These are phyloP conservation scores for Hemisphaericaspora subhashii DNA, from an alignment of 1,139 yeast genomes.

Conservation along the genomic window DNA sequence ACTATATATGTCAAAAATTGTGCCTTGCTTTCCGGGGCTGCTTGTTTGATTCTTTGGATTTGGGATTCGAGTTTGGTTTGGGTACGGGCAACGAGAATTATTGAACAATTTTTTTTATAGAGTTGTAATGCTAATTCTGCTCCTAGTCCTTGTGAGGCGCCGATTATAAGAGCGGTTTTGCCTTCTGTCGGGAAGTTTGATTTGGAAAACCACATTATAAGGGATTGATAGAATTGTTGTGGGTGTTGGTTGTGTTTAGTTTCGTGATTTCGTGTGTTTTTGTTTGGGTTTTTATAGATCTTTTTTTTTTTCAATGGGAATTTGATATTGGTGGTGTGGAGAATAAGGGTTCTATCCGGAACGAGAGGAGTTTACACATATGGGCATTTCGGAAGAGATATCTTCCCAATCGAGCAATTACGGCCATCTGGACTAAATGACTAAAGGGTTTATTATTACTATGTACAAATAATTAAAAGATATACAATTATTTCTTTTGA, in stretches of 20 bases:
- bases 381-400: too few species aligned
- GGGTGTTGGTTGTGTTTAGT: background rate
- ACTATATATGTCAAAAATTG: slow-evolving; percentile 47
- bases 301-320: too few species aligned
- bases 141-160: slow-evolving; percentile 96
- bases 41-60: slow-evolving; percentile 41
- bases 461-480: slow-evolving; percentile 9
- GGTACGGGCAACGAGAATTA: slow-evolving; percentile 76
- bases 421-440: too few species aligned
- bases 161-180: slow-evolving; percentile 76
- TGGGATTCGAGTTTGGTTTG: slow-evolving; percentile 53
- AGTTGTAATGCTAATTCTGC: slow-evolving; percentile 68
- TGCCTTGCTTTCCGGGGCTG: slow-evolving; percentile 11
- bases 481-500: slow-evolving; percentile 2
- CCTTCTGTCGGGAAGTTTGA: slow-evolving; percentile 36
- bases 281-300: too few species aligned
- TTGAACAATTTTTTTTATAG: slow-evolving; percentile 57
- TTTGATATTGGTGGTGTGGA: too few species aligned
- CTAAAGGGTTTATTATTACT: too few species aligned
- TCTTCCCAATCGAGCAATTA: too few species aligned
- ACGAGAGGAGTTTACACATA: too few species aligned
- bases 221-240: background rate
- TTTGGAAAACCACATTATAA: slow-evolving; percentile 27
- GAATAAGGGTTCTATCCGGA: too few species aligned
- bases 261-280: too few species aligned